Evolutionary conservation across 2,329 filamentous ascomycete species (phyloP), one percentile per base, ranked within the genome.

Genomic region (Penicillium corylophilum): DNA sequence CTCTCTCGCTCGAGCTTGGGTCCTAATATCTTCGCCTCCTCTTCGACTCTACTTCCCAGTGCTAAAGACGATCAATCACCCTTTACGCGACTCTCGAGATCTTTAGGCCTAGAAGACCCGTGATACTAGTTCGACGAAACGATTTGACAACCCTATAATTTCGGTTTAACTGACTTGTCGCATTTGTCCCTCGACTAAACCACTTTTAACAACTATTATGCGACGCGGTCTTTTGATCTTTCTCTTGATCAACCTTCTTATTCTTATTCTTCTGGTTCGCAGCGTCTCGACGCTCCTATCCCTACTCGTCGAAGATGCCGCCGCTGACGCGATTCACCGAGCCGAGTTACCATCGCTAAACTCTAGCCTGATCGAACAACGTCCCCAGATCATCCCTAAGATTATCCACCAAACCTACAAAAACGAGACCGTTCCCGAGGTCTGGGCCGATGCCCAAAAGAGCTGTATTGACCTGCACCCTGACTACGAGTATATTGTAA

Each of bases 381-480:
- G 76, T 42, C 78, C 80, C 9, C 82, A 84, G 60, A 68, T 88
- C 58, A 88, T 90, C 44, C 87, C 87, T 43, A 88, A 87, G 72
- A 89, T 90, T 65, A 88, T 90, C 50, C 87, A 90, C 74, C 87
- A 90, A 68, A 89, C 87, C 9, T 89, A 89, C 71, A 83, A 82
- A 63, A 89, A 88, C 66, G 81, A 85, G 50, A 83, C 79, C 39
- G 84, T 90, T 36, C 87, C 87, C 0, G 75, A 74, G 41, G 80
- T 84, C 47, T 90, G 88, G 88, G 72, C 77, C 51, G 78, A 77
- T 8, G 79, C 86, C 28, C 85, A 88, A 60, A 74, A 83, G 70
- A 85, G 79, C 61, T 90, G 88, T 72, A 74, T 84, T 48, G 79
- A 86, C 20, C 68, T 86, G 46, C 87, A 91, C 66, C 78, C 82